phyloP scores from a whole-genome alignment of 495 filamentous ascomycete genomes.

The Xylaria longipes region DNA sequence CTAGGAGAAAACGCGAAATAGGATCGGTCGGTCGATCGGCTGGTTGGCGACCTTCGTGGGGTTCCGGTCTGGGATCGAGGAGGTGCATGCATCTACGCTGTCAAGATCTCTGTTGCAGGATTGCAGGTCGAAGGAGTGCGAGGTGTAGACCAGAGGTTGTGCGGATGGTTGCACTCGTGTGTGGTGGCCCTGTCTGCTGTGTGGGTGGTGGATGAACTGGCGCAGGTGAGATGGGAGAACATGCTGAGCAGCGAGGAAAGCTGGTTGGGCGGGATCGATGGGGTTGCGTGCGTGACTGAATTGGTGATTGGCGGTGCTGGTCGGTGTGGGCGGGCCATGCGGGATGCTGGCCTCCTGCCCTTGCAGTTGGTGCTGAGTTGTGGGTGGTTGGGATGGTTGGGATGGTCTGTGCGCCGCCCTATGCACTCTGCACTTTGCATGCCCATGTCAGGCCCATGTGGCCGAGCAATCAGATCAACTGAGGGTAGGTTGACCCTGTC shows the following conservation, averaged over 20 bases:
- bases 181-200: not conserved
- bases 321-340: slow-evolving; percentile 16
- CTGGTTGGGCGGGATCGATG: slow-evolving; percentile 20
- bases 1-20: slow-evolving; percentile 14
- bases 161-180: slow-evolving; percentile 6
- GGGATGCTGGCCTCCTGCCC: slow-evolving; percentile 24
- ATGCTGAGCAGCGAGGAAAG: slow-evolving; percentile 8
- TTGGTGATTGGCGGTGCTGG: slow-evolving; percentile 21
- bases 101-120: not conserved
- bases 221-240: slow-evolving; percentile 13
- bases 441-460: not conserved
- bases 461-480: no score
- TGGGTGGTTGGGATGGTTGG: slow-evolving; percentile 26
- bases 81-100: slow-evolving; percentile 9
- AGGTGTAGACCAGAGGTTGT: not conserved
- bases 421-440: not conserved
- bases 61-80: not conserved
- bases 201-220: not conserved
- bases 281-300: not conserved
- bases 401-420: slow-evolving; percentile 12
- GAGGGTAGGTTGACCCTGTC: no score
- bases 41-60: not conserved
- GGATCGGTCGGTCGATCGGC: slow-evolving; percentile 12
- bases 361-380: slow-evolving; percentile 12
- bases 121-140: not conserved